phyloP scores from a whole-genome alignment of 75 land plant genomes.

The Selaginella tamariscina region DNA sequence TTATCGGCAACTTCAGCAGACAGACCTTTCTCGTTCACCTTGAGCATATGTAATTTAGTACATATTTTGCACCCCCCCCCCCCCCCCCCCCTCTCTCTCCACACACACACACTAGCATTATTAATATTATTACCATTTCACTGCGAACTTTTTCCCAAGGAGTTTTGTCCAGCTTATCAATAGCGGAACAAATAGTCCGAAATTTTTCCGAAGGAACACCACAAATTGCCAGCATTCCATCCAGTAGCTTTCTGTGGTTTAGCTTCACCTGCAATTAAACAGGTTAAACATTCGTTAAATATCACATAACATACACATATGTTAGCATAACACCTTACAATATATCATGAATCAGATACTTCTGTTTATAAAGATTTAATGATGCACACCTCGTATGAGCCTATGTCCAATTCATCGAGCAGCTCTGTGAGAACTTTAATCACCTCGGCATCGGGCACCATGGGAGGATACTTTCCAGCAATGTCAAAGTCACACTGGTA shows the following conservation, averaged over 20 bases:
- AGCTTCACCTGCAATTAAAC: slow-evolving; percentile 52
- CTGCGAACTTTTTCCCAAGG: slow-evolving; percentile 58
- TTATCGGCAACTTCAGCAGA: slow-evolving; percentile 52
- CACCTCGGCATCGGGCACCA: slow-evolving; percentile 84
- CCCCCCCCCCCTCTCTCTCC: no score
- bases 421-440: slow-evolving; percentile 57
- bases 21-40: slow-evolving; percentile 87
- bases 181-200: slow-evolving; percentile 77
- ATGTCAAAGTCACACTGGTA: slow-evolving; percentile 95
- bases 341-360: background rate
- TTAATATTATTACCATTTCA: slow-evolving; percentile 45
- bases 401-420: slow-evolving; percentile 63
- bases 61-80: no score
- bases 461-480: slow-evolving; percentile 63
- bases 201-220: slow-evolving; percentile 71
- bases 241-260: slow-evolving; percentile 68
- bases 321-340: background rate
- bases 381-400: slow-evolving; percentile 60
- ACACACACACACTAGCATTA: background rate
- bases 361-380: background rate
- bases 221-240: slow-evolving; percentile 81
- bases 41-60: background rate
- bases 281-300: background rate
- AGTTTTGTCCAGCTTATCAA: slow-evolving; percentile 81
- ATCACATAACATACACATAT: background rate